Conservation (phyloP, 1,139 yeast species). For the Candida sojae region DNA sequence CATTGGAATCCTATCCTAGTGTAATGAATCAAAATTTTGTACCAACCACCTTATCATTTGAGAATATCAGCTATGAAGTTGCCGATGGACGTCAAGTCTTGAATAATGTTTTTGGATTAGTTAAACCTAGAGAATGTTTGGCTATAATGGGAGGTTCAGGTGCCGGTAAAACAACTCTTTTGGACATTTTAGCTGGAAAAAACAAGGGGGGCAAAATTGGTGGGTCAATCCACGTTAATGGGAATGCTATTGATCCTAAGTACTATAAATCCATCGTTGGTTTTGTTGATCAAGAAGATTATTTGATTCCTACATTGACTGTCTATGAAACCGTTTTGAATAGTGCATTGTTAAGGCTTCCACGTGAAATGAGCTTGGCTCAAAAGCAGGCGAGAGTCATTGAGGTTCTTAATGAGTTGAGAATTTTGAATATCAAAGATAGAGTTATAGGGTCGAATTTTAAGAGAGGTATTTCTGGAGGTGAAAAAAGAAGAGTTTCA, state of each 20-base stretch:
- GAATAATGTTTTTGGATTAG: slow-evolving; percentile 68
- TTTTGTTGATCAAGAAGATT: slow-evolving; percentile 97
- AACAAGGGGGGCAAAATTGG: slow-evolving; percentile 69
- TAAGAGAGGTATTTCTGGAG: slow-evolving; percentile 92
- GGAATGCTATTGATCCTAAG: slow-evolving; percentile 42
- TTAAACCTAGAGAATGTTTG: slow-evolving; percentile 82
- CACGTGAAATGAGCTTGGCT: slow-evolving; percentile 69
- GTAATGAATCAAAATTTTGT: slow-evolving; percentile 57
- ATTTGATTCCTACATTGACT: slow-evolving; percentile 85
- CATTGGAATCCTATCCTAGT: slow-evolving; percentile 39
- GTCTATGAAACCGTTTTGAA: slow-evolving; percentile 94
- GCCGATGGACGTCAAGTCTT: slow-evolving; percentile 52
- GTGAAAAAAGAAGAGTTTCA: slow-evolving; percentile 85
- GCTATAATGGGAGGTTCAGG: slow-evolving; percentile 99
- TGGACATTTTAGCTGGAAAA: slow-evolving; percentile 89
- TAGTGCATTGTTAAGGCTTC: slow-evolving; percentile 86
- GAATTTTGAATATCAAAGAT: slow-evolving; percentile 82
- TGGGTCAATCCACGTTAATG: slow-evolving; percentile 77
- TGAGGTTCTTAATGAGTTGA: slow-evolving; percentile 81
- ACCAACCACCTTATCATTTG: slow-evolving; percentile 80
- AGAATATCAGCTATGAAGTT: slow-evolving; percentile 65
- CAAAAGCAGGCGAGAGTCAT: slow-evolving; percentile 79
- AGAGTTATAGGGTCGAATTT: slow-evolving; percentile 86
- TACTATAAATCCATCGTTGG: slow-evolving; percentile 75
- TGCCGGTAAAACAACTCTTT: slow-evolving; percentile 92